Base-by-base conservation (phyloP, 2,329 filamentous ascomycete species). In the Fusarium tupiense region DNA sequence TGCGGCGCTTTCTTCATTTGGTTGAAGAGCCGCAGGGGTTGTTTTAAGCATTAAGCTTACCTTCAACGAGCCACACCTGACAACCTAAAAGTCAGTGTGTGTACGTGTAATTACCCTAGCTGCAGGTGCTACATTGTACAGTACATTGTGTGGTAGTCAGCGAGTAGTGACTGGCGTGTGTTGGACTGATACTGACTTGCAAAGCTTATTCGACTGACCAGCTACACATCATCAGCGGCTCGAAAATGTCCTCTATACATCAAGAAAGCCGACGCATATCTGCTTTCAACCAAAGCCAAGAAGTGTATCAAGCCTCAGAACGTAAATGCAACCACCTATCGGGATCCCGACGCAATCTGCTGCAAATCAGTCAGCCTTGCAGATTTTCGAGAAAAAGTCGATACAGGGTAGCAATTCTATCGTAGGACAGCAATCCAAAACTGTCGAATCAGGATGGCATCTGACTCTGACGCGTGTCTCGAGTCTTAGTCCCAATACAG, bases 1-100 rank as follows among this genome's bases (percentile, higher is more conserved):
- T 69, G 58, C 58, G 50, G 67, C 64, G 20, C 38, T 44, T 69
- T 64, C 57, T 57, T 43, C 19, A 41, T 46, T 53, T 44, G 54
- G 44, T 44, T 56, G 49, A 35, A 63, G 37, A 29, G 26, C 62
- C 17, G 31, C 67, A 69, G 41, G 65, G 67, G 37, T 64, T 37
- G 14, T 40, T 20, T 69, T 69, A 64, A 68, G 54, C 54, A 24
- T 69, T 69, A 64, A 68, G 65, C 64, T 68, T 61, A 68, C 53
- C 53, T 43, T 20, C 43, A 24, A 29, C 14, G 37, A 63, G 37
- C 64, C 65, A 68, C 54, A 54, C 47, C 65, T 29, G 13, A 44
- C 12, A 68, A 19, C 22, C 22, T 33, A 63, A 50, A 64, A 29
- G 26, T 31, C 38, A 52, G 37, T 19, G 43, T 59, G 37, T 35